Percentiles rank a stretch among this genome's conserved stretches.
These are phyloP conservation scores for Ophiostoma fasciatum DNA, from an alignment of 2,329 filamentous ascomycete species.

Conservation along the genomic window DNA sequence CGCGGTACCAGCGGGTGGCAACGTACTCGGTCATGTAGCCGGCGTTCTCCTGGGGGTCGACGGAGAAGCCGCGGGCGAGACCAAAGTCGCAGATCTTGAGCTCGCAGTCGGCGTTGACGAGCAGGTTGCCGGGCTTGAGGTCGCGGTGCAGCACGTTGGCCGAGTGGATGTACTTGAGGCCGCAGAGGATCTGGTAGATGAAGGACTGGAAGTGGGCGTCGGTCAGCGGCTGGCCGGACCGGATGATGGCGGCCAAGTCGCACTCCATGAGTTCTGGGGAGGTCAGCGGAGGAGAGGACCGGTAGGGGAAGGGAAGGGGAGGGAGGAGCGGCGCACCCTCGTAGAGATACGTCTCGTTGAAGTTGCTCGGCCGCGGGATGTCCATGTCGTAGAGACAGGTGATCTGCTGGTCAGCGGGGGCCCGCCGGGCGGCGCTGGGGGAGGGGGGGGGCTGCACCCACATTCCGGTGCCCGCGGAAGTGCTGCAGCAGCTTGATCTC, in stretches of 20 bases:
- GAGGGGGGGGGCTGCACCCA: slow-evolving; percentile 28
- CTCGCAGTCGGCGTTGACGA: slow-evolving; percentile 98
- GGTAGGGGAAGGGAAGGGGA: neutral
- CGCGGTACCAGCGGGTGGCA: slow-evolving; percentile 86
- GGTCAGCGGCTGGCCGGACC: slow-evolving; percentile 90
- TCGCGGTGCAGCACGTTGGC: slow-evolving; percentile 96
- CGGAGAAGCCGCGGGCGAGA: slow-evolving; percentile 86
- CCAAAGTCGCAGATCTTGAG: slow-evolving; percentile 99
- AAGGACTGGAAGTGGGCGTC: slow-evolving; percentile 99
- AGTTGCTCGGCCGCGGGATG: slow-evolving; percentile 90
- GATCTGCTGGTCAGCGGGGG: too few species aligned
- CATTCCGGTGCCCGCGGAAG: slow-evolving; percentile 80
- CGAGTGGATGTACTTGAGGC: slow-evolving; percentile 97
- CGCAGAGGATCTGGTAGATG: slow-evolving; percentile 98
- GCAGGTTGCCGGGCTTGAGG: slow-evolving; percentile 88
- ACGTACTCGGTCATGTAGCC: slow-evolving; percentile 99
- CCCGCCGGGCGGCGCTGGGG: too few species aligned
- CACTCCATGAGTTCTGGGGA: slow-evolving; percentile 90
- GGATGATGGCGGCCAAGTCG: slow-evolving; percentile 93
- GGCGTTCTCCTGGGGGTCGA: slow-evolving; percentile 94
- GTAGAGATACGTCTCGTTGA: slow-evolving; percentile 98
- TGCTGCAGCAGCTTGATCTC: slow-evolving; percentile 99
- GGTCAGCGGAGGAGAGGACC: neutral
- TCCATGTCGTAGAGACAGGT: slow-evolving; percentile 99
- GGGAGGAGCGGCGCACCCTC: slow-evolving; percentile 53